Evolutionary conservation across 805 yeast species (phyloP).

Genomic region (Saccharomyces kudriavzevii): DNA sequence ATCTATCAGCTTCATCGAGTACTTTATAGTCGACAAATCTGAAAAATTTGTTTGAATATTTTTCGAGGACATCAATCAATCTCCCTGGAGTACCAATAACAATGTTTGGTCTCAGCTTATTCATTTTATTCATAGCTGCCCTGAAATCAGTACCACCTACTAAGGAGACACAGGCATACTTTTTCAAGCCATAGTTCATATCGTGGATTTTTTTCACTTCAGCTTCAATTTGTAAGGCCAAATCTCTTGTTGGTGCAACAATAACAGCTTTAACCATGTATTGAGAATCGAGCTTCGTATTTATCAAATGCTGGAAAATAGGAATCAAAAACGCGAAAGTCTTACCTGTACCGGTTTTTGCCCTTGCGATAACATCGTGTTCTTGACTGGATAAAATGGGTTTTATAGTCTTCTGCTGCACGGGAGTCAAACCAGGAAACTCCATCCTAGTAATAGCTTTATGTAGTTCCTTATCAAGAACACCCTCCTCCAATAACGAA

Average conservation of each 20-base stretch:
- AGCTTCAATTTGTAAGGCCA: constrained; percentile 71
- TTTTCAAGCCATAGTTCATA: constrained; percentile 19
- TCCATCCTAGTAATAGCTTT: constrained; percentile 37
- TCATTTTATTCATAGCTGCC: constrained; percentile 31
- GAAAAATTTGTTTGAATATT: constrained; percentile 40
- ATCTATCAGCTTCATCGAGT: constrained; percentile 87
- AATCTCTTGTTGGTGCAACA: constrained; percentile 84
- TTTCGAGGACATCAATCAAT: constrained; percentile 51
- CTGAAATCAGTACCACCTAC: constrained; percentile 59
- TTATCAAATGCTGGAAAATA: constrained; percentile 48
- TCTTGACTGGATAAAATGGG: constrained; percentile 42
- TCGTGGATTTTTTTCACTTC: constrained; percentile 47
- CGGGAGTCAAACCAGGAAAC: constrained; percentile 52
- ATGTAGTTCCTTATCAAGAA: constrained; percentile 24
- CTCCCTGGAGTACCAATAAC: constrained; percentile 90
- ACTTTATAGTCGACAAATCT: constrained; percentile 52
- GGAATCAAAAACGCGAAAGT: constrained; percentile 87
- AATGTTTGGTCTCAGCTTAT: constrained; percentile 40
- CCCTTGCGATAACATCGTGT: constrained; percentile 71
- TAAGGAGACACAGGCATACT: constrained; percentile 40
- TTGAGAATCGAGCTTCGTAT: constrained; percentile 22
- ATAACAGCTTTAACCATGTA: constrained; percentile 52
- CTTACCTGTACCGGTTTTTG: constrained; percentile 94
- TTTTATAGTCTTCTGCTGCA: constrained; percentile 54
- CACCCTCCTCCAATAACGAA: constrained; percentile 23